Conservation (phyloP, 352 stramenopile genomes). For the Pythium vanterpoolii region DNA sequence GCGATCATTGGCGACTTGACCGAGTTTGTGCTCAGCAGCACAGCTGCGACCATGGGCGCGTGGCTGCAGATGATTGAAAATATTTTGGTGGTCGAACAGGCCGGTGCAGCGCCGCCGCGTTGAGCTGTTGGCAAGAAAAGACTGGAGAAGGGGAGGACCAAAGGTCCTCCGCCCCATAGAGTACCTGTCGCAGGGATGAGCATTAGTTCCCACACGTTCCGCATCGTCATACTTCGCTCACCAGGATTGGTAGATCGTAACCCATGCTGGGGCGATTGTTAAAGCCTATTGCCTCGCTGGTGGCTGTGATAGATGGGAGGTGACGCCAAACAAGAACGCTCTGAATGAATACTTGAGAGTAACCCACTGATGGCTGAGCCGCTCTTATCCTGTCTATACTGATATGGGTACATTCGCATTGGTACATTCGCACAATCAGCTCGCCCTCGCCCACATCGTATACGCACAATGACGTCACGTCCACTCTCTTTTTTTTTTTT, state of each 20-base stretch:
- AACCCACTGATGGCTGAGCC: slow-evolving; percentile 6
- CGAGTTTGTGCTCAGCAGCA: slow-evolving; percentile 6
- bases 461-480: not conserved
- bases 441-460: not conserved
- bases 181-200: too few species aligned
- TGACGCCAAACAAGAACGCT: too few species aligned
- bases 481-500: not conserved
- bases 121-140: too few species aligned
- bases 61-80: slow-evolving; percentile 14
- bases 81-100: slow-evolving; percentile 16
- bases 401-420: slow-evolving; percentile 8
- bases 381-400: not conserved
- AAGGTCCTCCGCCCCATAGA: too few species aligned
- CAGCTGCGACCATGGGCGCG: not conserved
- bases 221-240: too few species aligned
- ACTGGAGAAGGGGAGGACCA: slow-evolving; percentile 10
- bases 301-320: too few species aligned
- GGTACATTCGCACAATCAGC: not conserved
- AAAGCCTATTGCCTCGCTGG: too few species aligned
- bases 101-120: not conserved
- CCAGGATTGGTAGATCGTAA: too few species aligned
- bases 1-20: slow-evolving; percentile 11
- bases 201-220: too few species aligned
- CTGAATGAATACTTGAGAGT: too few species aligned
- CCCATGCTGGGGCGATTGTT: too few species aligned